Conservation (phyloP, 2,329 filamentous ascomycete species). For the Metarhizium rileyi region DNA sequence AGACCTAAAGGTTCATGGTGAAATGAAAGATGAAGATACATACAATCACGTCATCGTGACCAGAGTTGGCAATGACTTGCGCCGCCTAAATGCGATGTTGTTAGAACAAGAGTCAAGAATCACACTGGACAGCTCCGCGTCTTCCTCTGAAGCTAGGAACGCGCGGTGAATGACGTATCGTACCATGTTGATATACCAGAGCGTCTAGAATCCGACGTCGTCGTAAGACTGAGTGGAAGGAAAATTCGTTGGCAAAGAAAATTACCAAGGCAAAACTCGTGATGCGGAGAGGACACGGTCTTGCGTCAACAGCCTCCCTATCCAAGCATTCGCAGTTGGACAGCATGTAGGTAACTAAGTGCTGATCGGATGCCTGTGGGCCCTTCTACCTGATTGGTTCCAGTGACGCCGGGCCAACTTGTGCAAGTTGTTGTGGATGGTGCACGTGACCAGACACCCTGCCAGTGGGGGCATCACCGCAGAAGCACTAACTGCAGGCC, state of each 20-base stretch:
- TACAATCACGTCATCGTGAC: conserved; percentile 99
- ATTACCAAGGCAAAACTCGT: neutral
- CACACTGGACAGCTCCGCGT: neutral
- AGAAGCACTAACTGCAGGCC: too few species aligned
- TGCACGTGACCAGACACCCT: conserved; percentile 1
- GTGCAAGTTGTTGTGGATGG: neutral
- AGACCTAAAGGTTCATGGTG: neutral
- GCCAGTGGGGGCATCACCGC: too few species aligned
- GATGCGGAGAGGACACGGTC: neutral
- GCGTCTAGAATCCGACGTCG: neutral
- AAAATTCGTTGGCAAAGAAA: neutral
- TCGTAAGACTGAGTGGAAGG: neutral
- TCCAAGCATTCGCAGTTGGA: too few species aligned
- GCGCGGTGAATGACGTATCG: neutral
- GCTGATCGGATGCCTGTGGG: neutral
- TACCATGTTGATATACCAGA: conserved; percentile 4
- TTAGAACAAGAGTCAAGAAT: conserved; percentile 13
- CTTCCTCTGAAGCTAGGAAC: neutral
- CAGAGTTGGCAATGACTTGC: conserved; percentile 36
- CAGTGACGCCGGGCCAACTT: conserved; percentile 1
- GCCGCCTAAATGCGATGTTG: conserved; percentile 22
- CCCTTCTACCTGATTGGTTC: neutral
- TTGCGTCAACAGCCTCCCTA: neutral
- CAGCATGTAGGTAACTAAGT: neutral
- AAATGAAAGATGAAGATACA: conserved; percentile 26